Percentiles rank a stretch among this genome's conserved stretches.
Evolutionary conservation across 768 basidiomycete genomes (phyloP).

Genomic region (Mycena polygramma): DNA sequence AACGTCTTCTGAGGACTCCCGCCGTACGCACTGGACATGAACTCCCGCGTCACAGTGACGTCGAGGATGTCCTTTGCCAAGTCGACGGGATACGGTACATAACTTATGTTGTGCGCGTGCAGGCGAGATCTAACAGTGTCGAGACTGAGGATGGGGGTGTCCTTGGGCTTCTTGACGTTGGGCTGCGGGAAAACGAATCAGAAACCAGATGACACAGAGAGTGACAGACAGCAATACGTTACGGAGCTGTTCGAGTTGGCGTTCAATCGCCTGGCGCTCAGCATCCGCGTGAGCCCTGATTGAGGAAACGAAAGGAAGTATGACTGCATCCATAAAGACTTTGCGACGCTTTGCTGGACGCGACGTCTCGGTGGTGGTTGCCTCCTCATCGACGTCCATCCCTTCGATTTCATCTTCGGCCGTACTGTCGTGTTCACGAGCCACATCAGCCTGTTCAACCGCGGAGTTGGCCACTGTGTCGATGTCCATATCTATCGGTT

Average conservation of each 20-base stretch:
- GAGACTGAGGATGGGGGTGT: slow-evolving; percentile 10
- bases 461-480: too few relatives aligned
- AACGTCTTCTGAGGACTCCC: slow-evolving; percentile 48
- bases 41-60: slow-evolving; percentile 44
- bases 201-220: not conserved
- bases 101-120: slow-evolving; percentile 40
- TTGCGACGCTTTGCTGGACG: slow-evolving; percentile 19
- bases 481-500: too few relatives aligned
- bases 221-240: slow-evolving; percentile 8
- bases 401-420: too few relatives aligned
- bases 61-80: slow-evolving; percentile 44
- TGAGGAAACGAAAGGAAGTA: not conserved
- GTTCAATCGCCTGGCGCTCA: slow-evolving; percentile 10
- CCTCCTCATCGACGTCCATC: slow-evolving; percentile 5
- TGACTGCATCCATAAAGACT: slow-evolving; percentile 18
- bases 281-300: slow-evolving; percentile 3
- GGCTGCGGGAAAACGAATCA: slow-evolving; percentile 26
- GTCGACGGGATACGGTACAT: slow-evolving; percentile 42
- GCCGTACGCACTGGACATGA: slow-evolving; percentile 51
- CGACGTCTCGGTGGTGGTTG: not conserved
- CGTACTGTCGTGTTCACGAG: too few relatives aligned
- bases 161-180: slow-evolving; percentile 38
- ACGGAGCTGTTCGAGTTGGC: slow-evolving; percentile 5
- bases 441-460: too few relatives aligned
- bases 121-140: slow-evolving; percentile 11